Evolutionary conservation across 1,284 basidiomycete species (phyloP).

Genomic region (Cryptococcus hybrid): DNA sequence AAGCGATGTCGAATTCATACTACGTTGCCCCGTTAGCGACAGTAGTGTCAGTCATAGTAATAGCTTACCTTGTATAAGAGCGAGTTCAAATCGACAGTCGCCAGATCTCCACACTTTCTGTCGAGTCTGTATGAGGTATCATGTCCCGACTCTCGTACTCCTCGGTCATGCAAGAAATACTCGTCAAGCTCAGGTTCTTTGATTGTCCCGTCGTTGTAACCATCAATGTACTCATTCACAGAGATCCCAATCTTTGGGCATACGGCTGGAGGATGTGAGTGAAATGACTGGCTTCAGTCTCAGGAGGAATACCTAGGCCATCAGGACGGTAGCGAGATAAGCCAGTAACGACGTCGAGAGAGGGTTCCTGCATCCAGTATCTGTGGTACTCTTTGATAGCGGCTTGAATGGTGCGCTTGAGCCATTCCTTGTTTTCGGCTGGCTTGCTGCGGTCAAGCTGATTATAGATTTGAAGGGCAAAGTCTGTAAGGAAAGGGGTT

Average conservation of each 20-base stretch:
- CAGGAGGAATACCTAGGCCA: conserved; percentile 94
- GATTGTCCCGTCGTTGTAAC: conserved; percentile 83
- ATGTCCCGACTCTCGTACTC: conserved; percentile 91
- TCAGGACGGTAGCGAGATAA: conserved; percentile 91
- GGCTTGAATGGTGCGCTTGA: conserved; percentile 90
- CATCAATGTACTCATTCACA: conserved; percentile 96
- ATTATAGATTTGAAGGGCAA: conserved; percentile 97
- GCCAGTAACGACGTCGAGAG: conserved; percentile 89
- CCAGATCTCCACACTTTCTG: conserved; percentile 87
- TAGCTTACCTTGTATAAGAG: conserved; percentile 62
- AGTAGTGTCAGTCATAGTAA: too few relatives aligned
- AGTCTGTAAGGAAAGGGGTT: conserved; percentile 97
- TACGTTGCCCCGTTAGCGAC: conserved; percentile 1
- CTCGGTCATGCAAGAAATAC: conserved; percentile 96
- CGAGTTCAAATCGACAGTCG: conserved; percentile 93
- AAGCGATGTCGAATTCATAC: conserved; percentile 91
- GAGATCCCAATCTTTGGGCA: conserved; percentile 86
- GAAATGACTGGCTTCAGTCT: conserved; percentile 97
- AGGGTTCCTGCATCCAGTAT: conserved; percentile 91
- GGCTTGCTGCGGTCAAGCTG: conserved; percentile 83
- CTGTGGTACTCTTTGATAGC: conserved; percentile 99
- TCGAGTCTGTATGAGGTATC: conserved; percentile 98
- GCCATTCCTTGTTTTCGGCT: conserved; percentile 81
- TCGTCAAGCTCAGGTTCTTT: conserved; percentile 89
- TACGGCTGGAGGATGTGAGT: conserved; percentile 95